phyloP scores from a whole-genome alignment of 345 rosid species.

The Limnanthes douglasii region DNA sequence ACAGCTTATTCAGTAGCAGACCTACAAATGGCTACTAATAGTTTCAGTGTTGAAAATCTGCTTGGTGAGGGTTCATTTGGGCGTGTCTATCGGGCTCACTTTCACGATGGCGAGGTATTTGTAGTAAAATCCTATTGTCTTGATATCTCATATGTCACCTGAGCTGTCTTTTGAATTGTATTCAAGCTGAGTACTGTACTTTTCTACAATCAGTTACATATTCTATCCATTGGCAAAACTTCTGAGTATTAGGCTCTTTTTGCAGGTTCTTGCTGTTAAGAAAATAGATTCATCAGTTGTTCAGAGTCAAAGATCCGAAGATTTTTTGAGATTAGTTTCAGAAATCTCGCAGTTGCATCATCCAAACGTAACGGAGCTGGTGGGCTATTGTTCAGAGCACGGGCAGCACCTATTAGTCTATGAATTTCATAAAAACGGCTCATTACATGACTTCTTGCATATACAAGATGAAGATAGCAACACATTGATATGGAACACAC shows the following conservation, averaged over 20 bases:
- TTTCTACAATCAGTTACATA: neutral
- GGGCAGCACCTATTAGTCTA: constrained; percentile 84
- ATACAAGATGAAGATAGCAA: constrained; percentile 58
- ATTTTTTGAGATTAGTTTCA: constrained; percentile 60
- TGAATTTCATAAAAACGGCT: constrained; percentile 78
- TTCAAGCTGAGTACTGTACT: neutral
- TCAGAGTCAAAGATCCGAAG: constrained; percentile 41
- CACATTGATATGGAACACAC: constrained; percentile 82
- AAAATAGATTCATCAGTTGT: constrained; percentile 73
- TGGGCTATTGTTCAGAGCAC: constrained; percentile 91
- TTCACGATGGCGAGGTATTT: constrained; percentile 65
- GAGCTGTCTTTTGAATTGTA: neutral
- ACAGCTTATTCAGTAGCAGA: constrained; percentile 76
- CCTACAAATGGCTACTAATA: constrained; percentile 81
- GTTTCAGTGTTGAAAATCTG: constrained; percentile 74
- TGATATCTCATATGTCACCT: too few relatives aligned
- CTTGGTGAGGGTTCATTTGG: constrained; percentile 98
- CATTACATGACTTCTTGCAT: constrained; percentile 79
- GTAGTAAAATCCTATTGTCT: neutral
- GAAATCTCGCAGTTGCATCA: constrained; percentile 66
- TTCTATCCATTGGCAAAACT: neutral
- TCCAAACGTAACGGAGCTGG: constrained; percentile 75
- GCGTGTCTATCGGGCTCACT: constrained; percentile 90
- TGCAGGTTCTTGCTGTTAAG: constrained; percentile 88
- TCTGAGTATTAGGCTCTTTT: neutral